A percentile compares a stretch with the other conserved stretches of the same genome.
These are phyloP conservation scores for Monosporascus sp. DNA, from an alignment of 2,329 filamentous ascomycete species.

Conservation along the genomic window DNA sequence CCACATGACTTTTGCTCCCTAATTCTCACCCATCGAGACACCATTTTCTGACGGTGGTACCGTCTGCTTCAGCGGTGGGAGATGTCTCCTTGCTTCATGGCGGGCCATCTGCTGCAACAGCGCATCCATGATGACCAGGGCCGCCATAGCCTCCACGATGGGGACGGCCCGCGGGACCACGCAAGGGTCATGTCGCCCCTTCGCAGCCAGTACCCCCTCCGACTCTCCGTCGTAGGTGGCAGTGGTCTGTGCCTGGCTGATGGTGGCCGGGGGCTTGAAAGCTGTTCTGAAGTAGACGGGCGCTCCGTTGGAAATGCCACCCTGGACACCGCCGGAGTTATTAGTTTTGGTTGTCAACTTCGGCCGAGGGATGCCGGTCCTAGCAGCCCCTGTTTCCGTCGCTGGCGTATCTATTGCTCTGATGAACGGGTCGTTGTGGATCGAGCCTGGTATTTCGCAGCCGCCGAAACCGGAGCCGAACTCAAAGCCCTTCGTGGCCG, in stretches of 20 bases:
- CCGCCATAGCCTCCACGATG: conserved; percentile 88
- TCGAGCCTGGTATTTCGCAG: conserved; percentile 78
- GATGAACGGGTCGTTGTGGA: conserved; percentile 87
- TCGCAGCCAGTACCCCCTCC: conserved; percentile 77
- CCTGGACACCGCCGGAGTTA: conserved; percentile 91
- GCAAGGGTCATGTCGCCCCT: conserved; percentile 90
- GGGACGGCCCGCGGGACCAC: conserved; percentile 85
- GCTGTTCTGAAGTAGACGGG: conserved; percentile 91
- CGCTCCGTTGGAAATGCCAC: conserved; percentile 89
- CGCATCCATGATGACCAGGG: conserved; percentile 81
- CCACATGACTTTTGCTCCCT: neutral
- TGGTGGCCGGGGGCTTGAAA: conserved; percentile 94
- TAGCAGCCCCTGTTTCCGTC: conserved; percentile 36
- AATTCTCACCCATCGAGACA: conserved; percentile 18
- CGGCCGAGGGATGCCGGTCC: conserved; percentile 45
- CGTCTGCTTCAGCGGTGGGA: conserved; percentile 35
- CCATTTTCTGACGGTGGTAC: conserved; percentile 24
- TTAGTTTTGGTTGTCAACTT: conserved; percentile 84
- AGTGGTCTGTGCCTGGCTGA: conserved; percentile 81
- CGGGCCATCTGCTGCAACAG: conserved; percentile 73
- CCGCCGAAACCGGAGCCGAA: conserved; percentile 90
- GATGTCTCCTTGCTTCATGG: conserved; percentile 39
- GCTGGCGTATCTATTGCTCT: conserved; percentile 43
- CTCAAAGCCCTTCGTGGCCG: conserved; percentile 93
- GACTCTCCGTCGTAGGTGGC: conserved; percentile 66